Percentiles rank a stretch among this genome's conserved stretches.
Evolutionary conservation across 805 yeast species (phyloP).

Genomic region (Wickerhamiella cacticola): DNA sequence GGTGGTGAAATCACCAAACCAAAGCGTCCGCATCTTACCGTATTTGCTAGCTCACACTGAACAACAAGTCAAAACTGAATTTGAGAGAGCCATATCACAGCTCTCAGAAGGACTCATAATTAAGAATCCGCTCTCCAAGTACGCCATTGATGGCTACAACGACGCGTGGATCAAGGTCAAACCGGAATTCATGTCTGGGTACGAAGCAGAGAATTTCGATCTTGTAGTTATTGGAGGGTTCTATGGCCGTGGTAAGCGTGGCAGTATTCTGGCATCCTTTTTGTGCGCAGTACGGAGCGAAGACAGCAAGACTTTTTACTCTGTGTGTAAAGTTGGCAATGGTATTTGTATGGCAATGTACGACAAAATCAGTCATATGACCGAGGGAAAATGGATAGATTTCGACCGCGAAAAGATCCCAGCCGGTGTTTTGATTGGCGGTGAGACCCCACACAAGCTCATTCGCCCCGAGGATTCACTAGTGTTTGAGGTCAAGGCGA

Average conservation of each 20-base stretch:
- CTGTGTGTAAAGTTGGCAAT: slow-evolving; percentile 73
- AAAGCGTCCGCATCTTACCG: slow-evolving; percentile 22
- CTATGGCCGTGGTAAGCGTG: slow-evolving; percentile 48
- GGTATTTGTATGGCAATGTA: slow-evolving; percentile 63
- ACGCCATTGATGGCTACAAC: slow-evolving; percentile 48
- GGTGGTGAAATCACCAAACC: slow-evolving; percentile 32
- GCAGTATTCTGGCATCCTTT: slow-evolving; percentile 37
- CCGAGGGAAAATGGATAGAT: slow-evolving; percentile 51
- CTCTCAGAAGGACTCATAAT: slow-evolving; percentile 74
- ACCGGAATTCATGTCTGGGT: slow-evolving; percentile 71
- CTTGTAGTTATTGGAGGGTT: slow-evolving; percentile 66
- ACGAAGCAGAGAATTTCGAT: slow-evolving; percentile 80
- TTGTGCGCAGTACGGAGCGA: slow-evolving; percentile 56
- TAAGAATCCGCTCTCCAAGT: slow-evolving; percentile 48
- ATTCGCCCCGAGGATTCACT: slow-evolving; percentile 65
- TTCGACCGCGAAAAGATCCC: slow-evolving; percentile 29
- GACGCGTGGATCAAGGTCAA: slow-evolving; percentile 78
- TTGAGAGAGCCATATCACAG: slow-evolving; percentile 45
- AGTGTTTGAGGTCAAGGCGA: slow-evolving; percentile 72
- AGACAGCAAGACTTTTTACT: slow-evolving; percentile 35
- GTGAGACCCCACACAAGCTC: slow-evolving; percentile 56
- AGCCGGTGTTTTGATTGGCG: slow-evolving; percentile 29
- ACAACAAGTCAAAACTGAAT: slow-evolving; percentile 42
- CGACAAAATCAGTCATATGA: slow-evolving; percentile 41
- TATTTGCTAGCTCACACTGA: slow-evolving; percentile 35